Conservation (phyloP, 2,329 filamentous ascomycete species). For the Talaromyces albobiverticillius region DNA sequence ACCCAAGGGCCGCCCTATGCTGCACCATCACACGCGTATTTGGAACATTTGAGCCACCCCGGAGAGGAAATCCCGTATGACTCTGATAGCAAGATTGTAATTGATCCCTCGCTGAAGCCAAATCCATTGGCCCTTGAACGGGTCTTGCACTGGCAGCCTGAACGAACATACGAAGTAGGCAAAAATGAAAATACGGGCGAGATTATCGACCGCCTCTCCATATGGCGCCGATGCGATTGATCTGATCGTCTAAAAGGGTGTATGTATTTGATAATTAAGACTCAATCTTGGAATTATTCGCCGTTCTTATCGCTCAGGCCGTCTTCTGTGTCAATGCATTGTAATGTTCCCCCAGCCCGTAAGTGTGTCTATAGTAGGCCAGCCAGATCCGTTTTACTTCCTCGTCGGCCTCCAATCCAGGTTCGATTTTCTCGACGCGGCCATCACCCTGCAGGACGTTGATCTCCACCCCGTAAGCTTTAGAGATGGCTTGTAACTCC, state of each 20-base stretch:
- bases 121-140: constrained; percentile 40
- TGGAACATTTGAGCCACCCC: constrained; percentile 67
- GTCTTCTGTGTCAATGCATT: constrained; percentile 69
- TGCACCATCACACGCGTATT: constrained; percentile 66
- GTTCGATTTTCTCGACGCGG: constrained; percentile 70
- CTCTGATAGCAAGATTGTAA: constrained; percentile 50
- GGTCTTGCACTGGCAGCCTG: constrained; percentile 56
- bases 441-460: constrained; percentile 81
- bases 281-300: not conserved
- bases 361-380: constrained; percentile 92
- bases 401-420: constrained; percentile 43
- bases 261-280: no score
- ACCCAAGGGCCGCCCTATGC: constrained; percentile 71
- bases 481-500: constrained; percentile 81
- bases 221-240: constrained; percentile 37
- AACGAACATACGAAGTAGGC: constrained; percentile 55
- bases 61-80: constrained; percentile 65
- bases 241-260: not conserved
- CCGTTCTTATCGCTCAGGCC: not conserved
- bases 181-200: constrained; percentile 40
- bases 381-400: constrained; percentile 71
- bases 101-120: constrained; percentile 46
- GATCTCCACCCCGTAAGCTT: constrained; percentile 75
- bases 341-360: constrained; percentile 94
- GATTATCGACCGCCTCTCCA: constrained; percentile 41